These are phyloP conservation scores for Cenchrus americanus DNA, from an alignment of 176 grass and related monocot genomes.

Conservation along the genomic window DNA sequence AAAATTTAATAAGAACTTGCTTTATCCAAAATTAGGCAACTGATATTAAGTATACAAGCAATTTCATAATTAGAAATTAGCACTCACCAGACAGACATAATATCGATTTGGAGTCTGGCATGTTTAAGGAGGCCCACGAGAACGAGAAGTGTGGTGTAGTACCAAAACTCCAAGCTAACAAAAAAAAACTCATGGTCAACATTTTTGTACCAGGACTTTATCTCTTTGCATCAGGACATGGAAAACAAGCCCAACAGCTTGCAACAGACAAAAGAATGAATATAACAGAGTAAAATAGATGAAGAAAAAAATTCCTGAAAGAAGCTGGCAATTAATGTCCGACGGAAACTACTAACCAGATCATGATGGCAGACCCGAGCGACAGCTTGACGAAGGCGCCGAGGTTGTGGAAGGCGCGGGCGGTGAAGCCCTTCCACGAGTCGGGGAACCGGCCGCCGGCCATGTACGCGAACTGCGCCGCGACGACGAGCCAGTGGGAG, in stretches of 20 bases:
- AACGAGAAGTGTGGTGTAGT: slow-evolving; percentile 66
- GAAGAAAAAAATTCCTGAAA: not conserved
- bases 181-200: not conserved
- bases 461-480: slow-evolving; percentile 51
- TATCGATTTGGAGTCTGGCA: slow-evolving; percentile 56
- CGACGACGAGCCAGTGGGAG: slow-evolving; percentile 56
- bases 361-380: slow-evolving; percentile 57
- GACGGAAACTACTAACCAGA: slow-evolving; percentile 41
- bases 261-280: not conserved
- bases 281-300: not conserved
- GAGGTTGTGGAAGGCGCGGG: slow-evolving; percentile 38
- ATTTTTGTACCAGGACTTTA: not conserved
- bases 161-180: slow-evolving; percentile 79
- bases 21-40: no score
- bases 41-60: no score
- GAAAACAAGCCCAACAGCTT: not conserved
- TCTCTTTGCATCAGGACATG: not conserved
- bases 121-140: slow-evolving; percentile 68
- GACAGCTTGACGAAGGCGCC: slow-evolving; percentile 61
- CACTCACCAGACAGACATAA: slow-evolving; percentile 71
- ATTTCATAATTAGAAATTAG: not conserved
- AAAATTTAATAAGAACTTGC: no score
- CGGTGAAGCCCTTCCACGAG: slow-evolving; percentile 52
- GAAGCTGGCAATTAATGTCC: no score
- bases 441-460: slow-evolving; percentile 43